Evolutionary conservation across 2,329 filamentous ascomycete species (phyloP), one percentile per base, ranked within the genome.

Genomic region (Tolypocladium ophioglossoides): DNA sequence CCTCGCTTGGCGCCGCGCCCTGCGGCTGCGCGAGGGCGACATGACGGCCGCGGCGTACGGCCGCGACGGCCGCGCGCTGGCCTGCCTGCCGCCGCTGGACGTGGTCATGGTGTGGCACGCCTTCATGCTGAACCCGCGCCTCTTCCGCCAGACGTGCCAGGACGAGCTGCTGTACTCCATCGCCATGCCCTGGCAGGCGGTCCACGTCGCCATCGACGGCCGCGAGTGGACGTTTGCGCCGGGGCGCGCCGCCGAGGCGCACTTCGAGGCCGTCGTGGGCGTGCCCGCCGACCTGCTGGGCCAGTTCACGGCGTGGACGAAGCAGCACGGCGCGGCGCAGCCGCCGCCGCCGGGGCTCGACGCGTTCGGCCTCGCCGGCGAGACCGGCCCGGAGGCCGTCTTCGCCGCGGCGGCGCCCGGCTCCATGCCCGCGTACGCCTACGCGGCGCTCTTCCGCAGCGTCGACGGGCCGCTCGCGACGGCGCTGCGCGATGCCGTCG

Each of bases 21-120:
- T 63, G 32, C 56, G 56, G 2, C 24, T 7, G 1, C 38, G n/a
- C 0, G 3, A 3, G 0, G 4, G n/a, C n/a, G n/a, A n/a, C n/a
- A 24, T 9, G 30, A 27, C 27, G 27, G 56, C n/a, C n/a, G n/a
- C n/a, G n/a, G n/a, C n/a, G n/a, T n/a, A n/a, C n/a, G n/a, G n/a
- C n/a, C n/a, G n/a, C n/a, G 53, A 32, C 24, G 30, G 32, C 2
- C 3, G 16, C 11, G 20, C n/a, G 2, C 12, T 54, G 38, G n/a
- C 34, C 2, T 34, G 54, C 11, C 52, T 64, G 1, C 66, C 66
- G 2, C 59, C 62, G 12, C 37, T 63, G 35, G 70, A 72, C 57
- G 53, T 72, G 1, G 51, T 71, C 3, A 69, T 70, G 67, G 65
- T 70, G 1, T 72, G 68, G 69, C 70, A 72, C 50, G 59, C 69